Base-by-base conservation (phyloP, 2,329 filamentous ascomycete genomes). In the Gremmenia infestans region DNA sequence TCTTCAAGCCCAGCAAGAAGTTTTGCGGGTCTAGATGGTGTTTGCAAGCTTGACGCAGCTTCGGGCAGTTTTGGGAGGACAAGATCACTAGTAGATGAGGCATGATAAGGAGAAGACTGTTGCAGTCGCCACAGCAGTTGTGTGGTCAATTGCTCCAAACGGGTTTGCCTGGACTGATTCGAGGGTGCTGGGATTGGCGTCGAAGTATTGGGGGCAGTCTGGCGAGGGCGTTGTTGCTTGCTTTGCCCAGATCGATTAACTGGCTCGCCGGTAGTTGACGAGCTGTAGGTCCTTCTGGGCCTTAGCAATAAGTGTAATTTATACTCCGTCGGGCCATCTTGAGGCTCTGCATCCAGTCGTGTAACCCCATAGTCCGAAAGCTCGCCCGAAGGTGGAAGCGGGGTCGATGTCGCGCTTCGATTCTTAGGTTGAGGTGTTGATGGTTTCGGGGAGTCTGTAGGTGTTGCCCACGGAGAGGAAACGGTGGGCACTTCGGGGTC, bases 271-370 rank as follows among this genome's bases (percentile, higher is more conserved):
- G 91, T 95, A 62, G 84, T 92, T 70, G 86, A 86, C 35, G 79
- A 81, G 37, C 78, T 80, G 71, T 92, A 96, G 6, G 81, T 83
- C 59, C 91, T 82, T 56, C 93, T 81, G 15, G 88, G 86, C 37
- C 91, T 85, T 51, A 97, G 76, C 6, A 97, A 79, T 5, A 99
- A 77, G 73, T 97, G 94, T 45, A 99, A 75, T 72, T 99, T 99
- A 74, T 99, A 99, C 73, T 99, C 94, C 0, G 90, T 95, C 17
- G 94, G 91, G 0, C 94, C 94, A 60, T 95, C 87, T 69, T 97
- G 92, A 5, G 93, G 93, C 71, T 99, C 94, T 12, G 93, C 87
- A 60, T 92, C 87, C 15, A 99, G 76, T 67, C 87, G 90, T 46
- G 85, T 87, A 47, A 94, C 82, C 1, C 80, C 82, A 69, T 83